phyloP scores from a whole-genome alignment of 2,329 filamentous ascomycete species.

The Claviceps humidiphila region DNA sequence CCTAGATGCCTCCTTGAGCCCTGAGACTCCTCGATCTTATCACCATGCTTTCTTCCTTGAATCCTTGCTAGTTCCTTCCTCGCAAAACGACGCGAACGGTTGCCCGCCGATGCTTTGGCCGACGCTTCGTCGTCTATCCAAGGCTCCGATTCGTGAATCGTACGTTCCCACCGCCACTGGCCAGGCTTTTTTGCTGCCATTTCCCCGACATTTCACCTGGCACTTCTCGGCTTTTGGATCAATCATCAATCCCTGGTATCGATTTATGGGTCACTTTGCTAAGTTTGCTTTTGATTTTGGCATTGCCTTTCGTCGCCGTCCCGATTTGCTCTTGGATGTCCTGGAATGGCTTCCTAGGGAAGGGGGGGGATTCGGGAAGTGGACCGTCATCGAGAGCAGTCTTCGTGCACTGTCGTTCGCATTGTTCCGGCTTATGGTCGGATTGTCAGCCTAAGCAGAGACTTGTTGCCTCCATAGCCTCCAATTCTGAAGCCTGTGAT shows the following conservation, averaged over 20 bases:
- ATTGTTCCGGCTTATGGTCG: constrained; percentile 5
- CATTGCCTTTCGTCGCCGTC: not conserved
- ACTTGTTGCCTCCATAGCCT: not conserved
- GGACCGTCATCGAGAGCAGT: no score
- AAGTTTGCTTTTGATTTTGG: not conserved
- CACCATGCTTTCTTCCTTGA: not conserved
- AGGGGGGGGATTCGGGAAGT: not conserved
- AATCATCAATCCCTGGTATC: not conserved
- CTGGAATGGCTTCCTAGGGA: no score
- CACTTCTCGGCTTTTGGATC: not conserved
- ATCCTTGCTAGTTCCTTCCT: not conserved
- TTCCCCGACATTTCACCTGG: not conserved
- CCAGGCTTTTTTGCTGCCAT: not conserved
- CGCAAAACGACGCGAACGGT: not conserved
- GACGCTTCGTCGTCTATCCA: not conserved
- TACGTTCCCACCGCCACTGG: not conserved
- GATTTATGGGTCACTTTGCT: not conserved
- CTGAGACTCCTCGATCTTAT: not conserved
- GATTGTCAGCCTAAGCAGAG: no score
- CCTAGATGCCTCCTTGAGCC: no score
- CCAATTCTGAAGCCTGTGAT: not conserved
- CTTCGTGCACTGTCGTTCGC: constrained; percentile 1
- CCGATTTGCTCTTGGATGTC: not conserved
- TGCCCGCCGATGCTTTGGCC: not conserved
- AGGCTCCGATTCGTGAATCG: not conserved